phyloP scores from a whole-genome alignment of 2,329 filamentous ascomycete species.

The Chlorencoelia australis region DNA sequence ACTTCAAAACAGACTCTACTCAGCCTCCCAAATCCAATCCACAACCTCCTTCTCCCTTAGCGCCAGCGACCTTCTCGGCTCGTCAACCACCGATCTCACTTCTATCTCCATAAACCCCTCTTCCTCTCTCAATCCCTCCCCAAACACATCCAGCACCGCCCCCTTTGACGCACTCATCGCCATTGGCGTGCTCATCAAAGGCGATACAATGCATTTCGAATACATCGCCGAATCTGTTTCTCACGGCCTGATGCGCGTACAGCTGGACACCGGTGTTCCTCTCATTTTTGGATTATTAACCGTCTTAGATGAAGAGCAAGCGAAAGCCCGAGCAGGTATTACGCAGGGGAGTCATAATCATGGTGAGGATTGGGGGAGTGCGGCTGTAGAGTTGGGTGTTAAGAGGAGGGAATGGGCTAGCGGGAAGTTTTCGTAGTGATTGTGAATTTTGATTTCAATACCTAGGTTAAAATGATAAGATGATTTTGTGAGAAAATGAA shows the following conservation, averaged over 20 bases:
- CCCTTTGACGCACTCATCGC: constrained; percentile 93
- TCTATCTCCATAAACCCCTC: constrained; percentile 33
- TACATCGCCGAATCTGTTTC: constrained; percentile 91
- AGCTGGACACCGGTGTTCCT: constrained; percentile 79
- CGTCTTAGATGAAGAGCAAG: constrained; percentile 80
- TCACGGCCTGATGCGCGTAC: constrained; percentile 88
- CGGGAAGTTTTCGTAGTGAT: constrained; percentile 24
- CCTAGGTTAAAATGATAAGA: too few relatives aligned
- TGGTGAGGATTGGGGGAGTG: constrained; percentile 90
- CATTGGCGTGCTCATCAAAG: constrained; percentile 94
- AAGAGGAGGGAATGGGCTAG: constrained; percentile 76
- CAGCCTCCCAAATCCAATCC: constrained; percentile 77
- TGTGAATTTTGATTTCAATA: too few relatives aligned
- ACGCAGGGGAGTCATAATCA: constrained; percentile 83
- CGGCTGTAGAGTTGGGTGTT: constrained; percentile 85
- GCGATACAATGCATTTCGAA: constrained; percentile 98
- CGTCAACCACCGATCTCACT: constrained; percentile 56
- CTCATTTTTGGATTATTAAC: constrained; percentile 91
- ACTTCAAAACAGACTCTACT: constrained; percentile 67
- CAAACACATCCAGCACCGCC: constrained; percentile 36
- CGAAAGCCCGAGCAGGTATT: constrained; percentile 72
- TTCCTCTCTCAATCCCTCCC: constrained; percentile 30
- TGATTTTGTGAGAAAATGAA: too few relatives aligned
- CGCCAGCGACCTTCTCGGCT: constrained; percentile 67
- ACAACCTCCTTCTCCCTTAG: constrained; percentile 48